phyloP scores from a whole-genome alignment of 805 yeast species.

The Cyberlindnera sargentensis region DNA sequence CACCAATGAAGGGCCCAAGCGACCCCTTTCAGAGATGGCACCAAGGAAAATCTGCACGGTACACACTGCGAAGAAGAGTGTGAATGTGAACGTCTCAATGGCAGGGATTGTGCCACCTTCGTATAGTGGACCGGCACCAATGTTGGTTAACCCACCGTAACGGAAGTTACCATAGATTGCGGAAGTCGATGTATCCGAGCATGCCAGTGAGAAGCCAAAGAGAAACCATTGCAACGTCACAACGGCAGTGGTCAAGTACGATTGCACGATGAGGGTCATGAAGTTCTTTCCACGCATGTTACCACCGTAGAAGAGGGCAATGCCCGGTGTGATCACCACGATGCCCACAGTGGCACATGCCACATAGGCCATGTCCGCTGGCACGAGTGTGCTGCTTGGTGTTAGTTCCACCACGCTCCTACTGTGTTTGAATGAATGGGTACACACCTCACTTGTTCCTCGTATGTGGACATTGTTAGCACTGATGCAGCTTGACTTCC shows the following conservation, averaged over 20 bases:
- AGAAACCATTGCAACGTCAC: slow-evolving; percentile 89
- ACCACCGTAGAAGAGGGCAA: slow-evolving; percentile 82
- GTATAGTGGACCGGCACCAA: slow-evolving; percentile 68
- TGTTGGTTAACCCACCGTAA: slow-evolving; percentile 69
- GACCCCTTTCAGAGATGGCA: slow-evolving; percentile 88
- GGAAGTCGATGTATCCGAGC: slow-evolving; percentile 57
- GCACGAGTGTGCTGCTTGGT: slow-evolving; percentile 24
- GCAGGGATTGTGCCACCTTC: slow-evolving; percentile 50
- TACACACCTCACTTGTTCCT: slow-evolving; percentile 1
- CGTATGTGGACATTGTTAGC: background rate
- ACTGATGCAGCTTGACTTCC: background rate
- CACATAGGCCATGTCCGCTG: slow-evolving; percentile 45
- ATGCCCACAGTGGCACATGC: slow-evolving; percentile 29
- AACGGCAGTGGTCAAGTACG: slow-evolving; percentile 60
- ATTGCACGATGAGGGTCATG: slow-evolving; percentile 71
- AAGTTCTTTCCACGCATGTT: slow-evolving; percentile 62
- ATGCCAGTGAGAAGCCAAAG: slow-evolving; percentile 92
- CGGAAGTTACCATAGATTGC: slow-evolving; percentile 79
- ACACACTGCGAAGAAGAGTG: slow-evolving; percentile 83
- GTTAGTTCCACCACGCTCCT: too few species aligned
- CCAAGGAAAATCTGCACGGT: slow-evolving; percentile 88
- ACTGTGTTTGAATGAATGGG: too few species aligned
- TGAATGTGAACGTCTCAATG: slow-evolving; percentile 62
- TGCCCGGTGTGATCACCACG: slow-evolving; percentile 88
- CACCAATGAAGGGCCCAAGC: slow-evolving; percentile 75